Conservation (phyloP, 2,329 filamentous ascomycete species). For the Epichloe glyceriae region DNA sequence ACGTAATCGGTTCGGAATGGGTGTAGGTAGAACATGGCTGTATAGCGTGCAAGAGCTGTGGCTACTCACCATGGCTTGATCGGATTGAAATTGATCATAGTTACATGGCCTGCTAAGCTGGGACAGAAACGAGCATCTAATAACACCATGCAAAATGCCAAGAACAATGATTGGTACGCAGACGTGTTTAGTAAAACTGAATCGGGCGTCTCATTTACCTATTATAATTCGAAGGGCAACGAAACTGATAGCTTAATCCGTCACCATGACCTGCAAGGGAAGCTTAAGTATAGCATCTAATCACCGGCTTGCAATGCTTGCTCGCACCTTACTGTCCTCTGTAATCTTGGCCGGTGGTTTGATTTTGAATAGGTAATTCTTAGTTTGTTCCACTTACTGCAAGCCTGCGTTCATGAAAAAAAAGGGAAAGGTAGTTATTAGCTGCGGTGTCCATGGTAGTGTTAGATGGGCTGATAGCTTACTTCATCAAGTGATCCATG, state of each 20-base stretch:
- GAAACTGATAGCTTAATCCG: background rate
- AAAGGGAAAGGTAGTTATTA: conserved; percentile 8
- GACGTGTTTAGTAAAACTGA: background rate
- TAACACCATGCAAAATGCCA: no score
- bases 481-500: conserved; percentile 99
- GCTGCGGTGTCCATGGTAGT: background rate
- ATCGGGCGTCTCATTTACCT: background rate
- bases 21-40: no score
- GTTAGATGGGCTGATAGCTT: conserved; percentile 20
- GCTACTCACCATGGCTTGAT: no score
- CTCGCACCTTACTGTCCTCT: background rate
- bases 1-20: no score
- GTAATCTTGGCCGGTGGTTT: no score
- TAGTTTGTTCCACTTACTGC: conserved; percentile 53
- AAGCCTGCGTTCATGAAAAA: conserved; percentile 26
- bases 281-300: background rate
- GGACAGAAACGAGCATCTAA: no score
- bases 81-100: no score
- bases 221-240: background rate
- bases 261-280: background rate
- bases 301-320: background rate
- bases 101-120: no score
- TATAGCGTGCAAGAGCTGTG: no score
- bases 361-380: conserved; percentile 2
- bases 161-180: no score